Conservation (phyloP, 2,329 filamentous ascomycete genomes). For the Phyllosticta capitalensis region DNA sequence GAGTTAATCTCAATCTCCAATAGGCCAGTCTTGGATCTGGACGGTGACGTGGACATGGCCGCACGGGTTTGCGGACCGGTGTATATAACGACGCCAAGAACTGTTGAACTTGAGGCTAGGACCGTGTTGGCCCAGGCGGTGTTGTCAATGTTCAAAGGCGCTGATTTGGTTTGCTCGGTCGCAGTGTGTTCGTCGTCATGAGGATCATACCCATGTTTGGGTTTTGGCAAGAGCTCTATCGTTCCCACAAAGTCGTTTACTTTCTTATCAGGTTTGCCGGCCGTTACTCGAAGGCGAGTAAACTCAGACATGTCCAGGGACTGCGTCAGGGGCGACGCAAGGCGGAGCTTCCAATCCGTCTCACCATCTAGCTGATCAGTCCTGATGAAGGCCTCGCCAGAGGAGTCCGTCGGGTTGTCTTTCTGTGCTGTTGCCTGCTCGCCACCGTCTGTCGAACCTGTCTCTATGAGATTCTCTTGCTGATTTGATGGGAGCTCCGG, state of each 20-base stretch:
- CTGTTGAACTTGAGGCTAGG: conserved; percentile 82
- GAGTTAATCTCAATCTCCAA: conserved; percentile 96
- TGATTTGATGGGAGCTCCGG: conserved; percentile 14
- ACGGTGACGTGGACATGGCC: conserved; percentile 82
- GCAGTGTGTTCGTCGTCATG: conserved; percentile 16
- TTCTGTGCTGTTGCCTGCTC: conserved; percentile 6
- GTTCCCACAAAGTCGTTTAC: conserved; percentile 96
- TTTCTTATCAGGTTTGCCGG: conserved; percentile 82
- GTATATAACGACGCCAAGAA: conserved; percentile 84
- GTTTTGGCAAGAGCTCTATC: conserved; percentile 58
- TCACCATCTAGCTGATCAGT: conserved; percentile 97
- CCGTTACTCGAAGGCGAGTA: conserved; percentile 56
- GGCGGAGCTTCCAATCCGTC: conserved; percentile 93
- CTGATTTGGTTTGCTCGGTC: conserved; percentile 42
- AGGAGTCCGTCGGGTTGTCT: conserved; percentile 14
- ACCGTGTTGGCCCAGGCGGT: conserved; percentile 98
- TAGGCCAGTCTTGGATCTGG: conserved; percentile 86
- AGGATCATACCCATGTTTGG: conserved; percentile 40
- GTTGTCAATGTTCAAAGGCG: conserved; percentile 84
- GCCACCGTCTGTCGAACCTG: conserved; percentile 13
- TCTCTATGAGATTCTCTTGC: conserved; percentile 5
- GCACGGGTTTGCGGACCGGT: conserved; percentile 91
- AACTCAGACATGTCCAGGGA: conserved; percentile 65
- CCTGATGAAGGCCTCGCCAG: conserved; percentile 88
- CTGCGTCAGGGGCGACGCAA: conserved; percentile 81